Conservation (phyloP, 164 flowering plant species). For the Magnolia changhungtana region DNA sequence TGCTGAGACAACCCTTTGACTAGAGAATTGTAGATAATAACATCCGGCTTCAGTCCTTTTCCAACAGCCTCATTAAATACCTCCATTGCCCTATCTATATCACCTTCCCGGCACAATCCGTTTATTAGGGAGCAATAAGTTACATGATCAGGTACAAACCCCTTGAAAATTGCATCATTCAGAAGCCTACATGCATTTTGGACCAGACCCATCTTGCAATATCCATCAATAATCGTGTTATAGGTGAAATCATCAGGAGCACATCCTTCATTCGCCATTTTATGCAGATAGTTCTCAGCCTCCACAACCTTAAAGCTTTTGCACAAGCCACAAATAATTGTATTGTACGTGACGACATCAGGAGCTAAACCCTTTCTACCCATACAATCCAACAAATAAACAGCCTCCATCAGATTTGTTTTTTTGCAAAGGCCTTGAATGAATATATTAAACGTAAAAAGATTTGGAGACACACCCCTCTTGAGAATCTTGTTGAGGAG, state of each 20-base stretch:
- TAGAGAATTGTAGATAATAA: slow-evolving; percentile 63
- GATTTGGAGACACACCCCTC: slow-evolving; percentile 65
- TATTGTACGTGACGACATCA: slow-evolving; percentile 80
- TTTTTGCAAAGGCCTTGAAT: slow-evolving; percentile 70
- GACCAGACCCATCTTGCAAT: slow-evolving; percentile 63
- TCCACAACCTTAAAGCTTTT: slow-evolving; percentile 53
- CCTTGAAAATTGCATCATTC: slow-evolving; percentile 57
- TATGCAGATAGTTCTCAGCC: slow-evolving; percentile 62
- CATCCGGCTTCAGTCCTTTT: slow-evolving; percentile 56
- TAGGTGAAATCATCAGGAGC: slow-evolving; percentile 76
- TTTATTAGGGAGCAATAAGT: slow-evolving; percentile 69
- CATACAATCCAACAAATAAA: slow-evolving; percentile 39
- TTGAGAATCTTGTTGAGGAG: slow-evolving; percentile 69
- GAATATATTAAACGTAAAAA: slow-evolving; percentile 70
- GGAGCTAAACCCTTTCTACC: slow-evolving; percentile 45
- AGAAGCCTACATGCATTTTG: slow-evolving; percentile 63
- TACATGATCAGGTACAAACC: slow-evolving; percentile 70
- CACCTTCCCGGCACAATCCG: slow-evolving; percentile 70
- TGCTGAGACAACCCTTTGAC: slow-evolving; percentile 70
- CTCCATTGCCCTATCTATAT: slow-evolving; percentile 54
- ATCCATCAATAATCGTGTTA: slow-evolving; percentile 71
- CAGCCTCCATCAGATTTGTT: slow-evolving; percentile 42
- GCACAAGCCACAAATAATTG: slow-evolving; percentile 73
- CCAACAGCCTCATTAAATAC: slow-evolving; percentile 44
- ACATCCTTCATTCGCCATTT: slow-evolving; percentile 72